phyloP scores from a whole-genome alignment of 2,329 filamentous ascomycete genomes.

The Trichophyton benhamiae region DNA sequence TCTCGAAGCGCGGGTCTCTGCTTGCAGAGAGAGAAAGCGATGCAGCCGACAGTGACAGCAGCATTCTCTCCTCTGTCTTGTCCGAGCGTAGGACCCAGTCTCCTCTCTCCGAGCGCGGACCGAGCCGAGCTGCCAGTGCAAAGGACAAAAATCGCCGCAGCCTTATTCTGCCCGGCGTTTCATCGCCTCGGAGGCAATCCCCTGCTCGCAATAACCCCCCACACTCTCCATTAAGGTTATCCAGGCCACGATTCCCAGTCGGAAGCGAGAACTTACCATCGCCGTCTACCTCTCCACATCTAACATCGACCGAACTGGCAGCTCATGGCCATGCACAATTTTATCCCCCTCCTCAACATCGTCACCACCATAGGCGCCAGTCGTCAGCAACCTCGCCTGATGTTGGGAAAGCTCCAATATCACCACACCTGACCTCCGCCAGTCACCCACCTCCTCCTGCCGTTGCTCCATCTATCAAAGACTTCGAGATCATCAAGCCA shows the following conservation, averaged over 20 bases:
- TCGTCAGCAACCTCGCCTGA: slow-evolving; percentile 79
- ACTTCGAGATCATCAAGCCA: slow-evolving; percentile 98
- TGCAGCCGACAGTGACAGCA: slow-evolving; percentile 77
- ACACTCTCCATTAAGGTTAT: slow-evolving; percentile 74
- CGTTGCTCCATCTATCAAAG: slow-evolving; percentile 90
- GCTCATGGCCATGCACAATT: slow-evolving; percentile 38
- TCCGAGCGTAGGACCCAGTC: slow-evolving; percentile 71
- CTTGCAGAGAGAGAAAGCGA: slow-evolving; percentile 64
- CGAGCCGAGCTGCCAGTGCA: slow-evolving; percentile 64
- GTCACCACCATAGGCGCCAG: slow-evolving; percentile 69
- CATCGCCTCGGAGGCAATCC: slow-evolving; percentile 73
- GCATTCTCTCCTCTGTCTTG: slow-evolving; percentile 66
- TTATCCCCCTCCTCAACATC: slow-evolving; percentile 38
- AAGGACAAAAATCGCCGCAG: slow-evolving; percentile 76
- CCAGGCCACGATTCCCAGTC: slow-evolving; percentile 60
- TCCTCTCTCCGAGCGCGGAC: slow-evolving; percentile 72
- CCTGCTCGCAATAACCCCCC: slow-evolving; percentile 66
- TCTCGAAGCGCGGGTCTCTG: slow-evolving; percentile 62
- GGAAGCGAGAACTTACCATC: slow-evolving; percentile 50
- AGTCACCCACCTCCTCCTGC: slow-evolving; percentile 76
- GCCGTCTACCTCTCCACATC: slow-evolving; percentile 78
- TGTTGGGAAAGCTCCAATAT: slow-evolving; percentile 56
- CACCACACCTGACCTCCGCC: slow-evolving; percentile 66
- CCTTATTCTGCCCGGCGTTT: slow-evolving; percentile 63
- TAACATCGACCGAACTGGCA: slow-evolving; percentile 61